Conservation (phyloP, 2,329 filamentous ascomycete species). For the Blastomyces emzantsi region DNA sequence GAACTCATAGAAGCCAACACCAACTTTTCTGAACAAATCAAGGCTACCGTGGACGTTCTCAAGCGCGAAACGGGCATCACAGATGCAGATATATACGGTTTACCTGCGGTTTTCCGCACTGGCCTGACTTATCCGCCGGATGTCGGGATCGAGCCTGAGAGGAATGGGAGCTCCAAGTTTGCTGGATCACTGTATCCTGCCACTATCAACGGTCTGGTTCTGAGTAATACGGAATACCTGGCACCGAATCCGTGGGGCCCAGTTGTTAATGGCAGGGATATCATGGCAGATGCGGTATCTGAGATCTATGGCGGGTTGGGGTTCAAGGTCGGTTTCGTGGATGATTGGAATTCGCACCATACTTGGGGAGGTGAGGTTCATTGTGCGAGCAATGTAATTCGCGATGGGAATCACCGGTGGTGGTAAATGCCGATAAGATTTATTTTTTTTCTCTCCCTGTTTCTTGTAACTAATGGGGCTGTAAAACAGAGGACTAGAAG, state of each 20-base stretch:
- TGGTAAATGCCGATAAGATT: background rate
- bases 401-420: conserved; percentile 12
- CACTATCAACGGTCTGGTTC: conserved; percentile 14
- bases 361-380: conserved; percentile 19
- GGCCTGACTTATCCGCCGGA: conserved; percentile 2
- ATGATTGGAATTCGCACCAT: conserved; percentile 21
- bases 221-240: conserved; percentile 15
- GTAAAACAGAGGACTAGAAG: background rate
- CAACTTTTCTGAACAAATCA: conserved; percentile 9
- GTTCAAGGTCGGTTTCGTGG: conserved; percentile 16
- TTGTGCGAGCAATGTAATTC: conserved; percentile 19
- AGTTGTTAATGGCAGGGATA: conserved; percentile 17
- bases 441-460: background rate
- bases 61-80: conserved; percentile 12
- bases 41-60: conserved; percentile 9
- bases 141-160: background rate
- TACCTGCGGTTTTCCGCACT: conserved; percentile 12
- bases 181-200: conserved; percentile 12
- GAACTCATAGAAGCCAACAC: conserved; percentile 8
- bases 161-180: conserved; percentile 6
- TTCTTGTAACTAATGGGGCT: background rate
- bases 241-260: conserved; percentile 19
- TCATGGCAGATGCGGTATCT: conserved; percentile 13
- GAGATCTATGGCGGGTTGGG: conserved; percentile 14
- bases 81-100: conserved; percentile 11